Percentiles rank a stretch among this genome's conserved stretches.
These are phyloP conservation scores for Citrus sp. DNA, from an alignment of 345 rosid species.

Conservation along the genomic window DNA sequence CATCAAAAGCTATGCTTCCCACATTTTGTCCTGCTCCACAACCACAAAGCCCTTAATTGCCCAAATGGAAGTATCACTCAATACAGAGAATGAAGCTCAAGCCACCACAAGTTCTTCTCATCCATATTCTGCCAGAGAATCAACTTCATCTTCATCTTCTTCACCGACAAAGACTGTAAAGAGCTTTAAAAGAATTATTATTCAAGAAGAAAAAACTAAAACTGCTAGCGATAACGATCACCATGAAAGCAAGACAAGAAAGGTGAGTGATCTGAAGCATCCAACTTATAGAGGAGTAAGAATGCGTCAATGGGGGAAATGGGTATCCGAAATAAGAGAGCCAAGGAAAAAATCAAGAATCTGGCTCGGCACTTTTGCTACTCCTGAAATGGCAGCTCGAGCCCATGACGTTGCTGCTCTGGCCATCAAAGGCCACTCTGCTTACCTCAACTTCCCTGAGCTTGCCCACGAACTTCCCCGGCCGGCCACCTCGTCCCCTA, in stretches of 20 bases:
- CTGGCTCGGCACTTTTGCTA: conserved; percentile 86
- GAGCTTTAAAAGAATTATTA: background rate
- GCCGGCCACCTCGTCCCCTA: conserved; percentile 59
- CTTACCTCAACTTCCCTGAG: conserved; percentile 79
- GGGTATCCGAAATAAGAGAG: conserved; percentile 93
- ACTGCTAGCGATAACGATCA: background rate
- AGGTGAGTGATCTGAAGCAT: conserved; percentile 25
- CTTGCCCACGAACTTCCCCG: conserved; percentile 59
- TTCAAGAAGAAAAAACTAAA: background rate
- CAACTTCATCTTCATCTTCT: conserved; percentile 7
- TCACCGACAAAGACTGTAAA: background rate
- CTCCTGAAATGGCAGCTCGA: conserved; percentile 96
- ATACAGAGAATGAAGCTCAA: background rate
- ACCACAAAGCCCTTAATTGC: background rate
- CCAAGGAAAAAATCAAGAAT: conserved; percentile 92
- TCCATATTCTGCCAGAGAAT: background rate
- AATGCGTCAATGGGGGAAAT: conserved; percentile 94
- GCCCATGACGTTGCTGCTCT: conserved; percentile 92
- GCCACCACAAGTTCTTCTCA: background rate
- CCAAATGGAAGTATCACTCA: background rate
- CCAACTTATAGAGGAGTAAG: conserved; percentile 74
- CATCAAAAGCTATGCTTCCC: background rate
- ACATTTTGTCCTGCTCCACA: background rate
- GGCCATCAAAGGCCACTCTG: conserved; percentile 68
- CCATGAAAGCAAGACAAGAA: background rate